These are phyloP conservation scores for Malus sylvestris DNA, from an alignment of 306 rosid genomes.

Conservation along the genomic window DNA sequence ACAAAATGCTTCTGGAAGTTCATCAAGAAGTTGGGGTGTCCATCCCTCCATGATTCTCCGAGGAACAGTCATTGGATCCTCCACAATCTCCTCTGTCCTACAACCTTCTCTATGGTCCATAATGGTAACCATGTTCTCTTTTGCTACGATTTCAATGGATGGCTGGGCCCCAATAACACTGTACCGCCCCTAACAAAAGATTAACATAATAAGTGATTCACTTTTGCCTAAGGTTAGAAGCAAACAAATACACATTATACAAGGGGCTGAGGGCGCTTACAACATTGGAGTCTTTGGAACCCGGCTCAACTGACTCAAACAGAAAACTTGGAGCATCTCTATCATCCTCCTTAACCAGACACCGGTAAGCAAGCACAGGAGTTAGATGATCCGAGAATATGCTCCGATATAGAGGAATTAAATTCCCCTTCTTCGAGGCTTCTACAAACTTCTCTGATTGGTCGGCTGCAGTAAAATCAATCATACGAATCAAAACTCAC, in stretches of 20 bases:
- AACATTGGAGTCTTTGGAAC: slow-evolving; percentile 47
- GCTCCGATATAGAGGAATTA: slow-evolving; percentile 65
- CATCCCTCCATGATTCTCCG: slow-evolving; percentile 70
- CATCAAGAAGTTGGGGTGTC: slow-evolving; percentile 79
- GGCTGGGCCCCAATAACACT: slow-evolving; percentile 95
- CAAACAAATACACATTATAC: not conserved
- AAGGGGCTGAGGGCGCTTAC: slow-evolving; percentile 32
- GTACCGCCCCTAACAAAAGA: slow-evolving; percentile 61
- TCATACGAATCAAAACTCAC: not conserved
- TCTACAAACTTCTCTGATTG: slow-evolving; percentile 55
- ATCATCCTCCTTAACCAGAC: slow-evolving; percentile 92
- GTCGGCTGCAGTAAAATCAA: slow-evolving; percentile 40
- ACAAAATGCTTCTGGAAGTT: slow-evolving; percentile 93
- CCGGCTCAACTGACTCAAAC: slow-evolving; percentile 86
- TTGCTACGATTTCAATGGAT: slow-evolving; percentile 81
- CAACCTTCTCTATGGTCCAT: slow-evolving; percentile 69
- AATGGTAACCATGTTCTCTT: slow-evolving; percentile 80
- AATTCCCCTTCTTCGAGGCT: slow-evolving; percentile 78
- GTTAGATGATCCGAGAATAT: slow-evolving; percentile 91
- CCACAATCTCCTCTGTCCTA: slow-evolving; percentile 59
- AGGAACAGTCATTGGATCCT: slow-evolving; percentile 80
- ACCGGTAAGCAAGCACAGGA: slow-evolving; percentile 93
- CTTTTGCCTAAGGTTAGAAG: not conserved
- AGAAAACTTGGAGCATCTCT: slow-evolving; percentile 96
- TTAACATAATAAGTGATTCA: not conserved